Percentiles rank a stretch among this genome's conserved stretches.
phyloP scores from a whole-genome alignment of 1,284 basidiomycete genomes.

The Macrocystidia cucumis region DNA sequence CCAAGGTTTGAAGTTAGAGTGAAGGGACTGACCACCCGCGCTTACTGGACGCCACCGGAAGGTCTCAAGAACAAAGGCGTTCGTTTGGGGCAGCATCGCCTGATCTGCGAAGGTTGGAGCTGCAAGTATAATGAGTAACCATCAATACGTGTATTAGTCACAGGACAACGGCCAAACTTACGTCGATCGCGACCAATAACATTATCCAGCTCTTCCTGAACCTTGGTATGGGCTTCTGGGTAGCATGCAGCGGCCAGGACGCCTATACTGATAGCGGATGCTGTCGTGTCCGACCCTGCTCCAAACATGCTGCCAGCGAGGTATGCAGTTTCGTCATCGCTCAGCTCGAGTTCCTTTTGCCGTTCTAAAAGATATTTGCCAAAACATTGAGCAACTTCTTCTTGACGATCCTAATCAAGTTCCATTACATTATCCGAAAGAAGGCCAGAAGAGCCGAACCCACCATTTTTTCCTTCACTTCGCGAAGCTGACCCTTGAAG shows the following conservation, averaged over 20 bases:
- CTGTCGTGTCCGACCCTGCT: slow-evolving; percentile 57
- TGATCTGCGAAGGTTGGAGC: slow-evolving; percentile 47
- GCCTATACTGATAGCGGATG: slow-evolving; percentile 45
- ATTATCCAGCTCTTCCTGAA: slow-evolving; percentile 53
- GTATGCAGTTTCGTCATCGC: slow-evolving; percentile 48
- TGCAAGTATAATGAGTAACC: slow-evolving; percentile 15
- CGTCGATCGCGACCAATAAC: slow-evolving; percentile 49
- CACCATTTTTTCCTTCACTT: slow-evolving; percentile 38
- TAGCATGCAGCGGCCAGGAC: slow-evolving; percentile 59
- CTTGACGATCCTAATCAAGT: slow-evolving; percentile 22
- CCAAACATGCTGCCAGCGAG: slow-evolving; percentile 58
- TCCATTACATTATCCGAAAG: background rate
- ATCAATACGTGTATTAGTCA: background rate
- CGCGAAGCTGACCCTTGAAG: slow-evolving; percentile 41
- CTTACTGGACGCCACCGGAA: slow-evolving; percentile 60
- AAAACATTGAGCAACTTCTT: slow-evolving; percentile 38
- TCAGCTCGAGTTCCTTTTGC: slow-evolving; percentile 39
- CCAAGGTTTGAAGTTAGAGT: background rate
- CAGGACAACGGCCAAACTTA: slow-evolving; percentile 16
- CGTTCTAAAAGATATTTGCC: slow-evolving; percentile 47
- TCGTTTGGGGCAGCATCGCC: slow-evolving; percentile 41
- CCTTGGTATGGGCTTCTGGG: slow-evolving; percentile 43
- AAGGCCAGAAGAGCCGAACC: slow-evolving; percentile 7
- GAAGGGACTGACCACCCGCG: slow-evolving; percentile 30
- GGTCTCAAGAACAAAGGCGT: slow-evolving; percentile 54